Base-by-base conservation (phyloP, 768 basidiomycete species). In the Fomitopsis serialis region DNA sequence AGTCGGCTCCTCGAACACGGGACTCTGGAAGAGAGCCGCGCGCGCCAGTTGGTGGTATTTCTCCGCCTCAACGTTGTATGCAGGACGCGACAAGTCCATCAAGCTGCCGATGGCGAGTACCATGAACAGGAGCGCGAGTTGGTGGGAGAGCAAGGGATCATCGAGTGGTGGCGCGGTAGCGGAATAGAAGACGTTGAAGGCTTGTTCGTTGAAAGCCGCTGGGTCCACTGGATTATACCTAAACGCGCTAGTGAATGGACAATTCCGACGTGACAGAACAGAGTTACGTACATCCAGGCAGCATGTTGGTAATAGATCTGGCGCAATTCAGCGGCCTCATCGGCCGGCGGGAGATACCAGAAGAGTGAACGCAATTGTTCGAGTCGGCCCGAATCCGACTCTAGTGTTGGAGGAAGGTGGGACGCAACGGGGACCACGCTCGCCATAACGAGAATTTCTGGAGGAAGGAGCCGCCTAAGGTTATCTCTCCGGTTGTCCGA, bases 221-320 rank as follows among this genome's bases (percentile, higher is more conserved):
- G 81, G 73, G 17, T 77, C 70, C 50, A 87, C 79, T n/a, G 83
- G 83, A 24, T 76, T 78, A 68, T 87, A 86, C 83, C 84, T 85
- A 52, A 22, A 40, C 46, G 48, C 32, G 27, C 24, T 46, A 12
- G 27, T 29, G 15, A 23, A 19, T 5, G 32, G 24, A 19, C 22
- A 24, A 21, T 29, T 23, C 9, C 21, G 24, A 19, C 8, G 27
- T 37, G 37, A 53, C 22, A n/a, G 32, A 11, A 12, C 21, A 11
- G 56, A 45, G 36, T n/a, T 2, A 52, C 84, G 52, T 60, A 84
- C 85, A 85, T 82, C 84, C 84, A 87, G 29, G 83, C 82, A 50
- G 82, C 87, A 61, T 81, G 77, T 24, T 75, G 75, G 66, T 75
- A 86, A 65, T 84, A 88, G 19, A 79, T 76, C 19, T 76, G 75